Percentiles rank a stretch among this genome's conserved stretches.
Conservation (phyloP, 768 basidiomycete species). For the Suillus subalutaceus region DNA sequence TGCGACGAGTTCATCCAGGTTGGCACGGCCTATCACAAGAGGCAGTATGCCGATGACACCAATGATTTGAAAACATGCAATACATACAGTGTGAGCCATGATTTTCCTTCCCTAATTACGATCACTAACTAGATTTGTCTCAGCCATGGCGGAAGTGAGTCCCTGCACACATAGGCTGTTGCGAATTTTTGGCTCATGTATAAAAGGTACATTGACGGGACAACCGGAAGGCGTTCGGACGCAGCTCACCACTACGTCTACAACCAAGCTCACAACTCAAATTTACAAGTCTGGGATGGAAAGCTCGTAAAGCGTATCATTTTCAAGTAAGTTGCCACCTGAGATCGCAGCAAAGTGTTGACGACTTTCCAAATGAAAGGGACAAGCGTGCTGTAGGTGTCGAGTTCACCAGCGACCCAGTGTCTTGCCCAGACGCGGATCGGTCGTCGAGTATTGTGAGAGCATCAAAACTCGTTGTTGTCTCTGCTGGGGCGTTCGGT, state of each 20-base stretch:
- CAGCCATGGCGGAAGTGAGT: slow-evolving; percentile 50
- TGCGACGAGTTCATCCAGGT: not conserved
- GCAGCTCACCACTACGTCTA: slow-evolving; percentile 30
- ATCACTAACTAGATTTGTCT: not conserved
- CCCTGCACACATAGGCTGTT: not conserved
- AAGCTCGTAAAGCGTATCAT: not conserved
- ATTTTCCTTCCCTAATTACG: not conserved
- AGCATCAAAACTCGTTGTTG: slow-evolving; percentile 48
- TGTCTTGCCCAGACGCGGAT: slow-evolving; percentile 23
- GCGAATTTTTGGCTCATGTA: not conserved
- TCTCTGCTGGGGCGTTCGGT: slow-evolving; percentile 57
- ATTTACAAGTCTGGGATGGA: not conserved
- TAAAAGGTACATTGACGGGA: slow-evolving; percentile 53
- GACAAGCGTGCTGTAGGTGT: slow-evolving; percentile 27
- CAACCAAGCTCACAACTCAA: not conserved
- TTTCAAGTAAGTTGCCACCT: not conserved
- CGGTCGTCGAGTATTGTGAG: slow-evolving; percentile 29
- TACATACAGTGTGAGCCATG: not conserved
- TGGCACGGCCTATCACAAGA: not conserved
- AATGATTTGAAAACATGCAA: not conserved
- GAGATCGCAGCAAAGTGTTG: not conserved
- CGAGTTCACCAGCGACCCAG: slow-evolving; percentile 46
- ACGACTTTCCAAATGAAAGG: not conserved
- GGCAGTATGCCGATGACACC: not conserved
- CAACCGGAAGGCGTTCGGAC: slow-evolving; percentile 60